These are phyloP conservation scores for Clitopilus passeckerianus DNA, from an alignment of 768 basidiomycete genomes.

Conservation along the genomic window DNA sequence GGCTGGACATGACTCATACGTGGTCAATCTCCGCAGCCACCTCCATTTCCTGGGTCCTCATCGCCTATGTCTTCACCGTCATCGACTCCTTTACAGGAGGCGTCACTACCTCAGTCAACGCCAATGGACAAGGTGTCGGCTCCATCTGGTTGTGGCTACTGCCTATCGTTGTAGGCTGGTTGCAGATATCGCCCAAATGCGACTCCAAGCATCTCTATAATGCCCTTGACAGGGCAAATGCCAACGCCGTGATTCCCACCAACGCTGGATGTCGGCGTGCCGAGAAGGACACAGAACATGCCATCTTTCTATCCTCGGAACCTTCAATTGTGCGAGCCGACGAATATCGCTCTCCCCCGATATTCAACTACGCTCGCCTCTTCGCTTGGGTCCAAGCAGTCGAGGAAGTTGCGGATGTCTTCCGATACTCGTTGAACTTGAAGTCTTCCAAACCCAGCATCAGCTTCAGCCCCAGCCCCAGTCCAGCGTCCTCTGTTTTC, in stretches of 20 bases:
- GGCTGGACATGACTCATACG: constrained; percentile 29
- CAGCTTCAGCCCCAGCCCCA: not conserved
- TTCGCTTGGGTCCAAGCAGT: constrained; percentile 13
- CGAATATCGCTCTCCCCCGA: constrained; percentile 12
- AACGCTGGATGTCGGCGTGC: not conserved
- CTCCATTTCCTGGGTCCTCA: constrained; percentile 33
- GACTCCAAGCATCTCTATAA: constrained; percentile 23
- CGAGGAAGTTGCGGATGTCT: constrained; percentile 7
- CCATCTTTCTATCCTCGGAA: not conserved
- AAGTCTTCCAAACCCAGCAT: not conserved
- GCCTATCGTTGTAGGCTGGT: constrained; percentile 34
- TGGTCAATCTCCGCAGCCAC: constrained; percentile 35
- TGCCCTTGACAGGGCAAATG: constrained; percentile 25
- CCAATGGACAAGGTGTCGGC: constrained; percentile 31
- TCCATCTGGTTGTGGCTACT: constrained; percentile 40
- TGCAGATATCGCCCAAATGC: constrained; percentile 34
- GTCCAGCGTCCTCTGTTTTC: not conserved
- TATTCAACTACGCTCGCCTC: constrained; percentile 18
- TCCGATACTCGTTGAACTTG: constrained; percentile 4
- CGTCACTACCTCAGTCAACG: constrained; percentile 13
- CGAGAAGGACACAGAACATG: constrained; percentile 2
- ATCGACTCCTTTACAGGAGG: constrained; percentile 20
- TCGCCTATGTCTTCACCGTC: constrained; percentile 33
- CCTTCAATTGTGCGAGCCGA: constrained; percentile 5
- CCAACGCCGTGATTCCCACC: constrained; percentile 13